Evolutionary conservation across 108 stramenopile species (phyloP), one percentile per base, ranked within the genome.

Genomic region (Cyclotella cryptica): DNA sequence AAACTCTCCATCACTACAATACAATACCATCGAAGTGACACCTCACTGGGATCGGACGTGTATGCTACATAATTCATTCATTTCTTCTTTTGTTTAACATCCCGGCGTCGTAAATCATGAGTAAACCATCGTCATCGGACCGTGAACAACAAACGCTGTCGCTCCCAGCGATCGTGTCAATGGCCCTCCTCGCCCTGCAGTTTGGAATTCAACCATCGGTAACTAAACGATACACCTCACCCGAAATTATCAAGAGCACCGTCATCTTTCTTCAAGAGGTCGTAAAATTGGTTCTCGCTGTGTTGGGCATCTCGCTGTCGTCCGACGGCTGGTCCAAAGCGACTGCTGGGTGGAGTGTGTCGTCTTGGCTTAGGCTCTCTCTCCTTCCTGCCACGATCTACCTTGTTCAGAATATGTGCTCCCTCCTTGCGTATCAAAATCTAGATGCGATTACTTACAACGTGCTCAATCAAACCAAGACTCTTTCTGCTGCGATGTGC

Each of bases 381-480:
- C 83, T n/a, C n/a, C 42, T 96, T 10, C 98, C 98, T 19, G 96
- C 98, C 10, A 85, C 83, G 8, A 85, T 96, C 45, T 98, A 98
- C 85, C 83, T 94, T 60, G 40, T 98, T 22, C 98, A 98, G 81
- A 98, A 98, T 83, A 75, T 95, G 66, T 88, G 92, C 8, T 85
- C 93, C 8, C 85, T 97, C 45, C 64, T 88, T 53, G 97, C 96
- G 18, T 98, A 97, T 69, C 91, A 92, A 84, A 87, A 96, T 69
- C 85, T 98, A 15, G 95, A 96, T 85, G 89, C 96, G 14, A 70
- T 98, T 2, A 95, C 94, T 3, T 98, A 95, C 83, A 98, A 96
- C 65, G 95, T 98, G n/a, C 87, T 98, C 59, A 98, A 98, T 73
- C 98, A 98, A 71, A 98, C 97, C 35, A 98, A 98, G 63, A 98